Evolutionary conservation across 257 asterid genomes (phyloP), one percentile per base, ranked within the genome.

Genomic region (Dorcoceras hygrometricum): DNA sequence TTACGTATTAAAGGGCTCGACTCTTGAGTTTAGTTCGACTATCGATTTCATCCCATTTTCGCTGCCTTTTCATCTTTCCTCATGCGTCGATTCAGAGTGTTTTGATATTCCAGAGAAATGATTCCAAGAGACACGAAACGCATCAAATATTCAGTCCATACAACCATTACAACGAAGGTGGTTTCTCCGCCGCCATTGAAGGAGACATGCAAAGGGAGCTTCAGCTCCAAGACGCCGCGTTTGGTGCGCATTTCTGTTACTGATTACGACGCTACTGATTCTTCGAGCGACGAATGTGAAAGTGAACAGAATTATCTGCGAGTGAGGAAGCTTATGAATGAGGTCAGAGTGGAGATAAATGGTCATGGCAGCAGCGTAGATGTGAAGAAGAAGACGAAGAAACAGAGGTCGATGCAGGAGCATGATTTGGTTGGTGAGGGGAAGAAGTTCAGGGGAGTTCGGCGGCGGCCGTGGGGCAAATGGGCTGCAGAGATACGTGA

Each of bases 401-500:
- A 43, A 16, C 53, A 43, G 53, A 43, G 53, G 53, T 8, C 58
- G 57, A 32, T 14, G 16, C 7, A 18, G 61, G 62, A 23, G 29
- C 8, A 19, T 3, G 57, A 9, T 16, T 22, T 68, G 12, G 8
- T 16, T 16, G 72, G 29, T 26, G 29, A 31, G 8, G 77, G 5
- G 24, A 80, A 66, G 77, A 91, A 89, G 65, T 91, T 54, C 59
- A 84, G 94, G 23, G 98, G 98, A 9, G 96, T 91, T 0, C 59
- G 98, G 68, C 86, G 59, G 68, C 78, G 96, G 74, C 90, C 91
- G 9, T 91, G 96, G 98, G 98, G 98, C 0, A 87, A 79, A 69
- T 91, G 89, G 91, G 78, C 95, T 10, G 96, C 96, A 4, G 98
- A 91, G 85, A 91, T 91, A 11, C 86, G 98, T 0, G 87, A 91